Conservation (phyloP, 257 asterid genomes). For the Solanum peruvianum region DNA sequence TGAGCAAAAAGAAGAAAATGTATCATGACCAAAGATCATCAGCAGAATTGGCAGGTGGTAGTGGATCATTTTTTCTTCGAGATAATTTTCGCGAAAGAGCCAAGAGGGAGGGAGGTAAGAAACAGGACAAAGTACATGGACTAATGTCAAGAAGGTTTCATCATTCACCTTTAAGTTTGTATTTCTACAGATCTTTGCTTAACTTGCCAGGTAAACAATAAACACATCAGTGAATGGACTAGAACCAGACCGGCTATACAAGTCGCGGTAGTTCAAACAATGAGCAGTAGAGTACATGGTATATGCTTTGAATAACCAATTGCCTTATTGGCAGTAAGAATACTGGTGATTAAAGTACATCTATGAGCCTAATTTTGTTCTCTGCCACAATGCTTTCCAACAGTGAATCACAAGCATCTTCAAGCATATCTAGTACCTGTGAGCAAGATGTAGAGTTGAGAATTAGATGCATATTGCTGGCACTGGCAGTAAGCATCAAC, state of each 20-base stretch:
- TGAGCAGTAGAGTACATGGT: not conserved
- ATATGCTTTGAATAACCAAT: not conserved
- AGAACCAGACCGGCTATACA: not conserved
- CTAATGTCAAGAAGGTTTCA: not conserved
- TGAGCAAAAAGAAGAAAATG: not conserved
- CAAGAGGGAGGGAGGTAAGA: not conserved
- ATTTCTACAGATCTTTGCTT: not conserved
- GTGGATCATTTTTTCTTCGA: not conserved
- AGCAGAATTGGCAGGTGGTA: not conserved
- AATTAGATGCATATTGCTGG: not conserved
- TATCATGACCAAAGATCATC: not conserved
- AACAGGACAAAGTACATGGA: not conserved
- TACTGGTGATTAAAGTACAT: not conserved
- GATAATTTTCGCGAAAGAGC: not conserved
- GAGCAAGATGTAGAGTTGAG: not conserved
- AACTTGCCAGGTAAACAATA: not conserved
- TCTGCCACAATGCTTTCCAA: conserved; percentile 35
- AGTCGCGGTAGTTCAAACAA: not conserved
- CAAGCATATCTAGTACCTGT: conserved; percentile 86
- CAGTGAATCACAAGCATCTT: conserved; percentile 79
- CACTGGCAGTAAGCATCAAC: not conserved
- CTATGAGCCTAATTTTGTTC: conserved; percentile 13
- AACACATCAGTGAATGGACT: not conserved
- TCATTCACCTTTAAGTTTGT: not conserved
- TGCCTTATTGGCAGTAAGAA: not conserved